These are phyloP conservation scores for Backusella tarrabulga DNA, from an alignment of 192 early-diverging fungal genomes.

Conservation along the genomic window DNA sequence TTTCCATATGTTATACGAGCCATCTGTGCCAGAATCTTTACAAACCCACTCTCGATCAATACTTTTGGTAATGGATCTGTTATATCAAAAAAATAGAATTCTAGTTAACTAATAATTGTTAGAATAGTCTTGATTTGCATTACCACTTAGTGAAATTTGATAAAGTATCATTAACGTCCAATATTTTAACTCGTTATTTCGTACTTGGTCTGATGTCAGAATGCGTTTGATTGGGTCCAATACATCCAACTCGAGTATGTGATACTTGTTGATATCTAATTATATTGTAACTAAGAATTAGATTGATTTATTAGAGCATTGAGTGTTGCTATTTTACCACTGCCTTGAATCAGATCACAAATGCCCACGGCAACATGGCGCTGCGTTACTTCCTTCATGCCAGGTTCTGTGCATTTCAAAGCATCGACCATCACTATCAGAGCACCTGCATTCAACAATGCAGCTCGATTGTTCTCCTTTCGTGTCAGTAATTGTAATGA, in stretches of 20 bases:
- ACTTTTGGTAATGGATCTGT: constrained; percentile 54
- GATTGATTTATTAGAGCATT: not conserved
- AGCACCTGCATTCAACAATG: constrained; percentile 58
- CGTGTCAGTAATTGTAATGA: constrained; percentile 68
- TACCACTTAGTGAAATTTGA: constrained; percentile 68
- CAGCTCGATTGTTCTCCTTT: constrained; percentile 54
- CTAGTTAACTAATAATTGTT: not conserved
- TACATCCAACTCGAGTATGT: constrained; percentile 59
- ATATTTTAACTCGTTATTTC: constrained; percentile 76
- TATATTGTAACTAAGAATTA: no score
- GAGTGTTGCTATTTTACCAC: constrained; percentile 39
- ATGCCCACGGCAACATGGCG: constrained; percentile 66
- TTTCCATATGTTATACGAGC: constrained; percentile 79
- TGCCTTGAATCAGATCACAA: constrained; percentile 63
- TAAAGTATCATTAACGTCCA: constrained; percentile 78
- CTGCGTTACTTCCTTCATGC: constrained; percentile 54
- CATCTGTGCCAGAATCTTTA: constrained; percentile 62
- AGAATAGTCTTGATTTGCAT: not conserved
- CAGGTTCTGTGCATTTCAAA: constrained; percentile 43
- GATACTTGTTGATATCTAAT: constrained; percentile 57
- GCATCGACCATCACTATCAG: constrained; percentile 57
- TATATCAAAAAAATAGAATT: not conserved
- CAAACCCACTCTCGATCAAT: constrained; percentile 52
- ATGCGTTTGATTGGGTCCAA: constrained; percentile 57
- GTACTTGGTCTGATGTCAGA: constrained; percentile 47